Evolutionary conservation across 2,329 filamentous ascomycete species (phyloP), one percentile per base, ranked within the genome.

Genomic region (Rugonectria rugulosa): DNA sequence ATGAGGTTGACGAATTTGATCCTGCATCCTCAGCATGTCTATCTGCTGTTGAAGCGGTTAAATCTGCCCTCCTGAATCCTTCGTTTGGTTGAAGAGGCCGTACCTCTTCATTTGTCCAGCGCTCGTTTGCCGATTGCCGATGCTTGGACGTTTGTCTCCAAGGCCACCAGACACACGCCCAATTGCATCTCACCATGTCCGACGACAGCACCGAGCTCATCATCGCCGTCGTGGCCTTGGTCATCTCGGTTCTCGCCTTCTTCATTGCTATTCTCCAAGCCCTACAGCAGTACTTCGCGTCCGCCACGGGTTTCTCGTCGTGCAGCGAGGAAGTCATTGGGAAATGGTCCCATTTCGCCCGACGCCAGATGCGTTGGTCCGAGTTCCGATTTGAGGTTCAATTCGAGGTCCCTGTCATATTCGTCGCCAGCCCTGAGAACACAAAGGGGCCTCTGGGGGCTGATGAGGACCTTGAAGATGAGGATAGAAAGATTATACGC

Each of bases 361-460:
- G 66, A 5, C 70, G 75, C 2, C 62, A 59, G 1, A 72, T 78
- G 44, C 66, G 67, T 6, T 62, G 58, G 15, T 64, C 57, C 10
- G 74, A 79, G 62, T 69, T 79, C 17, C 76, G 77, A 2, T 76
- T 78, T 56, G 74, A 76, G 34, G 76, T 78, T 1, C 68, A 70
- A 31, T 79, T 75, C 40, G 70, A 77, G 56, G 66, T 73, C 0
- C 77, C 77, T 10, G 76, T 79, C 45, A 73, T 79, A 31, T 78
- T 79, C 34, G 71, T 79, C 14, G 76, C 72, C 5, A 66, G 63
- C 0, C 69, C 75, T 0, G 50, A 24, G 11, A 79, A 79, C 65
- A 59, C 36, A 0, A 68, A 61, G 3, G 75, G 74, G 2, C 68
- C 68, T 0, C 14, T 67, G 0, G 62, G 62, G 2, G 58, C 57